Percentiles rank a stretch among this genome's conserved stretches.
Evolutionary conservation across 768 basidiomycete species (phyloP).

Genomic region (Auricularia heimuer): DNA sequence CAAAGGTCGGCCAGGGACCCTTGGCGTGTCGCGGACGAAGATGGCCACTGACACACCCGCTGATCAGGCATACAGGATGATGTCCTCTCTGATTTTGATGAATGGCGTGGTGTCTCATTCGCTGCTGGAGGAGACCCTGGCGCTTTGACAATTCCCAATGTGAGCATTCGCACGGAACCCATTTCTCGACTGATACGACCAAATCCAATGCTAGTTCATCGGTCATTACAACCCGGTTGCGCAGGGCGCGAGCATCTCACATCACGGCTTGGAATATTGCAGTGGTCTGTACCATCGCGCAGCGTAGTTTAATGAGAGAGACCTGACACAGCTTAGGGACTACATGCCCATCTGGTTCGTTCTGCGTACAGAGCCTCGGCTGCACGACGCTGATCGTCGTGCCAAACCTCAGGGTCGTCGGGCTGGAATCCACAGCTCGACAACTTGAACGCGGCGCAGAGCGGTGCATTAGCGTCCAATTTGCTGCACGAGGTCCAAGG

Average conservation of each 20-base stretch:
- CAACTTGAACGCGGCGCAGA: constrained; percentile 5
- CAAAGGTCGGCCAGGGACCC: no score
- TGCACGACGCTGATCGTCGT: no score
- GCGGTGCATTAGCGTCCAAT: constrained; percentile 7
- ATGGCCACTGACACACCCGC: background rate
- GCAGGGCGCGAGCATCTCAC: constrained; percentile 2
- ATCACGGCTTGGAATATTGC: constrained; percentile 3
- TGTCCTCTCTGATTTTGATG: background rate
- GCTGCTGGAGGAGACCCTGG: constrained; percentile 4
- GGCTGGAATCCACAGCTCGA: constrained; percentile 7
- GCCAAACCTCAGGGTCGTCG: background rate
- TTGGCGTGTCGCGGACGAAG: no score
- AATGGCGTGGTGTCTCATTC: constrained; percentile 8
- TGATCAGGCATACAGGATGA: constrained; percentile 2
- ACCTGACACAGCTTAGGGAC: background rate
- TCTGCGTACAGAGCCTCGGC: no score
- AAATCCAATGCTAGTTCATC: background rate
- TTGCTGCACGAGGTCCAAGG: constrained; percentile 3
- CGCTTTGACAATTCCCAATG: constrained; percentile 6
- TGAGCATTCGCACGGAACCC: background rate
- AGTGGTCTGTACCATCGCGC: background rate
- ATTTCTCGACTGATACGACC: background rate
- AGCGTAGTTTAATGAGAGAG: background rate
- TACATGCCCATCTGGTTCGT: background rate
- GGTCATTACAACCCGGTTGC: background rate